Evolutionary conservation across 2,329 filamentous ascomycete genomes (phyloP).

Genomic region (Penicillium sp.): DNA sequence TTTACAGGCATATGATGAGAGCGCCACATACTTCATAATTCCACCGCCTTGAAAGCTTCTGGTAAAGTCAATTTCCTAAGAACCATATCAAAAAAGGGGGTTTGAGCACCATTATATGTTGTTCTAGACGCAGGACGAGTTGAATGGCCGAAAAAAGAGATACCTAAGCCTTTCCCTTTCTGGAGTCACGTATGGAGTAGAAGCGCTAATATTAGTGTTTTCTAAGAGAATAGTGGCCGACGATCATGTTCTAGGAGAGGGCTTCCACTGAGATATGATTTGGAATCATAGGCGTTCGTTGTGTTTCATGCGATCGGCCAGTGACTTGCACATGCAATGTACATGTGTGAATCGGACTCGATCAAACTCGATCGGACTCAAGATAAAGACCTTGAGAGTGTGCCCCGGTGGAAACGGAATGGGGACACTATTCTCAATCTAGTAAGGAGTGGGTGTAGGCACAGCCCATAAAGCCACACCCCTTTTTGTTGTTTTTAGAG

Average conservation of each 20-base stretch:
- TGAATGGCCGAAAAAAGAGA: background rate
- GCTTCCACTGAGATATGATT: background rate
- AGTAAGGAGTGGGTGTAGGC: background rate
- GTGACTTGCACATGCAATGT: background rate
- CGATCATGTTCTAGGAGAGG: background rate
- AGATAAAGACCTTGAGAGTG: background rate
- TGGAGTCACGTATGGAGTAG: background rate
- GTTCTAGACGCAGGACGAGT: background rate
- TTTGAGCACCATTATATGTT: background rate
- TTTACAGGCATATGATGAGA: background rate
- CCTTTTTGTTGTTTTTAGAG: background rate
- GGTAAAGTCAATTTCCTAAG: background rate
- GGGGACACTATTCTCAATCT: background rate
- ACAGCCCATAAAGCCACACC: constrained; percentile 9
- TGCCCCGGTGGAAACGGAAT: background rate
- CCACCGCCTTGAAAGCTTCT: background rate
- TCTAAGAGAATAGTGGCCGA: background rate
- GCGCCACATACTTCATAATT: background rate
- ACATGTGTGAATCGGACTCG: background rate
- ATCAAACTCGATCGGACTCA: constrained; percentile 1
- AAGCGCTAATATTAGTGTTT: background rate
- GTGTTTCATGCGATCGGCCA: background rate
- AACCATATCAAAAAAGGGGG: background rate
- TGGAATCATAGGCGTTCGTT: background rate
- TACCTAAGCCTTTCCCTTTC: background rate